These are phyloP conservation scores for Discostella stelligeroides DNA, from an alignment of 108 stramenopile genomes.

Conservation along the genomic window DNA sequence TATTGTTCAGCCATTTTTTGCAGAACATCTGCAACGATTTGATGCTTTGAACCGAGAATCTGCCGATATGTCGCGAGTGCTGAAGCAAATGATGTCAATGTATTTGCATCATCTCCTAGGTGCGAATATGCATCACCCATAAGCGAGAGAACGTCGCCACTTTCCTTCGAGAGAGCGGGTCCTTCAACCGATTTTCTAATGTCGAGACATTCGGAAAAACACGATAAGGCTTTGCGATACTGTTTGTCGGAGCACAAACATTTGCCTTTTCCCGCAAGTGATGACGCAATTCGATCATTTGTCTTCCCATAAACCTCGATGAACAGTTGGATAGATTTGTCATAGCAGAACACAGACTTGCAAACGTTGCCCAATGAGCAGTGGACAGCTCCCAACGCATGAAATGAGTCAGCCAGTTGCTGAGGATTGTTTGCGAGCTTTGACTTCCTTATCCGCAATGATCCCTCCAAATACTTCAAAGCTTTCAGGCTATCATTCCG, in stretches of 20 bases:
- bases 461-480: conserved; percentile 50
- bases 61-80: conserved; percentile 51
- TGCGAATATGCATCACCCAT: conserved; percentile 35
- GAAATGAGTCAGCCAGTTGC: conserved; percentile 29
- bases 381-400: conserved; percentile 50
- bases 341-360: conserved; percentile 52
- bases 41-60: conserved; percentile 45
- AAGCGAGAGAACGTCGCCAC: conserved; percentile 31
- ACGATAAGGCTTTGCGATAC: conserved; percentile 36
- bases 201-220: conserved; percentile 43
- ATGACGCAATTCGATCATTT: conserved; percentile 31
- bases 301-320: conserved; percentile 23
- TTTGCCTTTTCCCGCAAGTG: conserved; percentile 38
- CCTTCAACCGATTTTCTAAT: conserved; percentile 25
- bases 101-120: conserved; percentile 26
- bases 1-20: conserved; percentile 47
- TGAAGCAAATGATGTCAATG: conserved; percentile 33
- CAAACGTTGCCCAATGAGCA: conserved; percentile 19
- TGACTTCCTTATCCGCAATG: conserved; percentile 42
- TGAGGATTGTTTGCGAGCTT: conserved; percentile 12
- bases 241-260: conserved; percentile 24
- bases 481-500: conserved; percentile 37
- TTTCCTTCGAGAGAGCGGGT: conserved; percentile 28
- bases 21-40: conserved; percentile 30
- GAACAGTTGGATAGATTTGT: conserved; percentile 41